Conservation (phyloP, 1,284 basidiomycete genomes). For the Ustilago hordei region DNA sequence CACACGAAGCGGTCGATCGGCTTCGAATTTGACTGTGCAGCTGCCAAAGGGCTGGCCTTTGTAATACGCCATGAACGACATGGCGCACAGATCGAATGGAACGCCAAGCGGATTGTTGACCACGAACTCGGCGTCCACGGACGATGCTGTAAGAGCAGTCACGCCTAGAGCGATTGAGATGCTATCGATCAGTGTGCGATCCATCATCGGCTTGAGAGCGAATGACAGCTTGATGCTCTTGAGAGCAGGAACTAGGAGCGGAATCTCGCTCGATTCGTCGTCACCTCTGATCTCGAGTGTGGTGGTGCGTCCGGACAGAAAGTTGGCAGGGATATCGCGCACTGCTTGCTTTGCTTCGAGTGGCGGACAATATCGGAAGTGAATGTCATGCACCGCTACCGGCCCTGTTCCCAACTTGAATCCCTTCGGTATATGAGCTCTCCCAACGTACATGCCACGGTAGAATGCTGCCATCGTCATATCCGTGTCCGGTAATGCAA, state of each 20-base stretch:
- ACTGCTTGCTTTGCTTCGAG: slow-evolving; percentile 31
- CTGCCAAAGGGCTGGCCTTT: slow-evolving; percentile 54
- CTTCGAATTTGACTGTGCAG: slow-evolving; percentile 35
- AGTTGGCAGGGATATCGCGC: slow-evolving; percentile 53
- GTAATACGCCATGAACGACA: slow-evolving; percentile 57
- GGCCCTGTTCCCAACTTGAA: slow-evolving; percentile 49
- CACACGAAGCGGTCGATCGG: slow-evolving; percentile 38
- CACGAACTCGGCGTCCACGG: slow-evolving; percentile 54
- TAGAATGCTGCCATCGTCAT: slow-evolving; percentile 57
- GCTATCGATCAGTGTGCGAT: slow-evolving; percentile 56
- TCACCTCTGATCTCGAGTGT: slow-evolving; percentile 58
- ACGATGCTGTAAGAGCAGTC: slow-evolving; percentile 51
- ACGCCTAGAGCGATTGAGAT: slow-evolving; percentile 59
- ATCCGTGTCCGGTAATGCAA: slow-evolving; percentile 47
- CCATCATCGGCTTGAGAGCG: slow-evolving; percentile 55
- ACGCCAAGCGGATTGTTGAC: slow-evolving; percentile 60
- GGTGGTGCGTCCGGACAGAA: slow-evolving; percentile 55
- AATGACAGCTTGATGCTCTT: slow-evolving; percentile 49
- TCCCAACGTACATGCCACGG: slow-evolving; percentile 46
- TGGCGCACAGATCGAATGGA: slow-evolving; percentile 49
- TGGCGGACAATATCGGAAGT: slow-evolving; percentile 56
- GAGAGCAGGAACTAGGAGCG: slow-evolving; percentile 47
- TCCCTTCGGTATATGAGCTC: slow-evolving; percentile 42
- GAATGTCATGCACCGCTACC: slow-evolving; percentile 45
- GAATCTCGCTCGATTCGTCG: slow-evolving; percentile 47